Conservation (phyloP, 108 stramenopile species). For the Hondaea fermentalgiana region DNA sequence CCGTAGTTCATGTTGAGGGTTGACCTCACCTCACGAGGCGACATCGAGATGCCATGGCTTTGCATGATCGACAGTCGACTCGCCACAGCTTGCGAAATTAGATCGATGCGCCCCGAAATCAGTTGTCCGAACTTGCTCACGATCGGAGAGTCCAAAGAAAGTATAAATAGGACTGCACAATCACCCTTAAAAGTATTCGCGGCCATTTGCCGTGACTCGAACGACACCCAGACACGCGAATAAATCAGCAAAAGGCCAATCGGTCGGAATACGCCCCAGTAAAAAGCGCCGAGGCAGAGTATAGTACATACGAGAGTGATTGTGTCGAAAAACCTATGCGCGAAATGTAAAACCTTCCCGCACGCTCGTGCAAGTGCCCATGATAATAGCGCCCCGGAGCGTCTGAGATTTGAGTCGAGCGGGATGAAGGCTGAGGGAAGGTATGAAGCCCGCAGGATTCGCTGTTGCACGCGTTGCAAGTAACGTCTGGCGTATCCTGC, state of each 20-base stretch:
- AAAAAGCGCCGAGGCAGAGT: not conserved
- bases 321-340: too few species aligned
- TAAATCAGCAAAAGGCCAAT: not conserved
- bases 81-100: not conserved
- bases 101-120: not conserved
- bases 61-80: not conserved
- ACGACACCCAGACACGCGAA: not conserved
- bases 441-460: too few species aligned
- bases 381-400: too few species aligned
- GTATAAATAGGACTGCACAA: not conserved
- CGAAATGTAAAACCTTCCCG: too few species aligned
- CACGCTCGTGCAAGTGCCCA: too few species aligned
- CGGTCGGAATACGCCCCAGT: not conserved
- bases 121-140: not conserved
- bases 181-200: not conserved
- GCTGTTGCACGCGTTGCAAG: too few species aligned
- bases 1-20: not conserved
- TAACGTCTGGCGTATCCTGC: too few species aligned
- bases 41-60: not conserved
- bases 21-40: not conserved
- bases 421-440: too few species aligned
- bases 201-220: not conserved
- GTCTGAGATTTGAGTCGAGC: too few species aligned
- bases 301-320: too few species aligned
- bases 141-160: not conserved